Evolutionary conservation across 257 asterid species (phyloP), one percentile per base, ranked within the genome.

Genomic region (Scutellaria baicalensis): DNA sequence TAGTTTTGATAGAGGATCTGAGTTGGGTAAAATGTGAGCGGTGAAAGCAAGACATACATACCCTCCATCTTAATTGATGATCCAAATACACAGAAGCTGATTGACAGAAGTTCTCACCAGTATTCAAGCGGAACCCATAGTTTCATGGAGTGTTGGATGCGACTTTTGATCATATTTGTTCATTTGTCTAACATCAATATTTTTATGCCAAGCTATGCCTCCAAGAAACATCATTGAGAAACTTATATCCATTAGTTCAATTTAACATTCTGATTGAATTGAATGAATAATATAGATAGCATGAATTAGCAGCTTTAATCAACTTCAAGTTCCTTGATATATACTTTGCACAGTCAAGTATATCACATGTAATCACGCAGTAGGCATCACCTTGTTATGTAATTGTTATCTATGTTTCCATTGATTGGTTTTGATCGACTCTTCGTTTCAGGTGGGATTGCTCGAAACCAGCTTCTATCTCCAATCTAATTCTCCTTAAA

Each of bases 401-500:
- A 35, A 13, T 38, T 27, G 21, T 42, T 55, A 56, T 59, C 64
- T 21, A 4, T 35, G 43, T 54, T 35, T 70, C 61, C 66, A 47
- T 66, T 69, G 47, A 44, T 71, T 59, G 12, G 43, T 42, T 56
- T 66, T 64, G 58, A 55, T 69, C 21, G 35, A 21, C 59, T 48
- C 47, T 74, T 51, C 59, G 48, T 78, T 70, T 73, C 91, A 93
- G 99, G 84, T 93, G 99, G 97, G 96, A 93, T 75, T 56, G 69
- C 76, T 64, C 73, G 48, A 91, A 86, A 81, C 90, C 96, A 36
- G 97, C 99, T 58, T 82, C 91, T 4, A 79, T 93, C 43, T 83
- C 97, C 38, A 93, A 93, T 79, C 84, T 93, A 52, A 75, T 93
- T 81, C 97, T 93, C 67, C 86, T 93, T 21, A 89, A 80, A 83